These are phyloP conservation scores for Aegilops sharonensis DNA, from an alignment of 176 grass and related monocot genomes.

Conservation along the genomic window DNA sequence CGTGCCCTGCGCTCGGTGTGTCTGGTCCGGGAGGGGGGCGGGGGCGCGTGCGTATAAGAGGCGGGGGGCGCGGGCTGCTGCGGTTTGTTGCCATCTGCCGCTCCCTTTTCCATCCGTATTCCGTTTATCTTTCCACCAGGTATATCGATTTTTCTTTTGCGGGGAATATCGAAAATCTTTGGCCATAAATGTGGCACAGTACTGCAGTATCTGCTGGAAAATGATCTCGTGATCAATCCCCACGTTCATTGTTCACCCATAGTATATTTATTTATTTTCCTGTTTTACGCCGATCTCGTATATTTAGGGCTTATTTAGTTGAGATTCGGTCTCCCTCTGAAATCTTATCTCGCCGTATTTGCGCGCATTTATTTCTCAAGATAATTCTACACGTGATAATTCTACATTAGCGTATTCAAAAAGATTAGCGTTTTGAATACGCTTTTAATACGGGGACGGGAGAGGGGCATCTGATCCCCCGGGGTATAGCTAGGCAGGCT, in stretches of 20 bases:
- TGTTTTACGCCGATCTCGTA: not conserved
- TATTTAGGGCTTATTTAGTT: no score
- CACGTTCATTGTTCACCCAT: not conserved
- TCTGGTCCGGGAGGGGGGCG: not conserved
- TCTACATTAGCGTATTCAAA: no score
- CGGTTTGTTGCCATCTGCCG: not conserved
- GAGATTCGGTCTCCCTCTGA: no score
- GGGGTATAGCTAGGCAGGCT: not conserved
- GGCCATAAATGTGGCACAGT: not conserved
- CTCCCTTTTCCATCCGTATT: not conserved
- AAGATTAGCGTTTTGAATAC: no score
- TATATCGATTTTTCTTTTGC: not conserved
- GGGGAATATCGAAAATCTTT: not conserved
- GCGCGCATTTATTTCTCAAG: no score
- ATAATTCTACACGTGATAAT: no score
- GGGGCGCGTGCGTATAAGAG: constrained; percentile 10
- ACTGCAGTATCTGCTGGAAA: not conserved
- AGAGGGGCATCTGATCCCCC: constrained; percentile 5
- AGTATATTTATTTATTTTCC: not conserved
- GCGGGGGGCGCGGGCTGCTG: not conserved
- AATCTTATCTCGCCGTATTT: no score
- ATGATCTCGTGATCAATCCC: not conserved
- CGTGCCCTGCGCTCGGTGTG: not conserved
- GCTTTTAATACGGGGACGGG: not conserved
- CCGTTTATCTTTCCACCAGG: not conserved